A percentile compares a stretch with the other conserved stretches of the same genome.
These are phyloP conservation scores for Colletotrichum sp. DNA, from an alignment of 2,329 filamentous ascomycete species.

Conservation along the genomic window DNA sequence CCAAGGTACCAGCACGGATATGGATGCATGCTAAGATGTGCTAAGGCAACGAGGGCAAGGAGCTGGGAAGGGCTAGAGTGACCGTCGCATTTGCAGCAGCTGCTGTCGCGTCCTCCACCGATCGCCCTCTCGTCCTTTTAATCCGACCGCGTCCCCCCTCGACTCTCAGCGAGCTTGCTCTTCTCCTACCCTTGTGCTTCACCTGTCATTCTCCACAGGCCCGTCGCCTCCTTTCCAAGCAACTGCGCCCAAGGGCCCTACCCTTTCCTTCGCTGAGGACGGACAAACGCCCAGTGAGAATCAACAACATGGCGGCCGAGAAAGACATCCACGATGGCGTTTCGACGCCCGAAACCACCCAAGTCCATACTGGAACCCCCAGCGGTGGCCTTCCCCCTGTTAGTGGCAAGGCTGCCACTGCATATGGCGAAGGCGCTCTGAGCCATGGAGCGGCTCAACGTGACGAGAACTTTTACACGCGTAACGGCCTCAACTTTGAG, in stretches of 20 bases:
- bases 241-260: background rate
- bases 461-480: slow-evolving; percentile 21
- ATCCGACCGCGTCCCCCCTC: background rate
- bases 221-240: background rate
- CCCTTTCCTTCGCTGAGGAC: background rate
- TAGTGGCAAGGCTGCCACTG: background rate
- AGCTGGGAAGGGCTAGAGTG: background rate
- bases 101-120: background rate
- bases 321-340: slow-evolving; percentile 12
- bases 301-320: background rate
- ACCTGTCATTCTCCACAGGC: background rate
- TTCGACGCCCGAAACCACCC: slow-evolving; percentile 16
- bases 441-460: background rate
- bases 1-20: background rate
- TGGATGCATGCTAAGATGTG: background rate
- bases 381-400: background rate
- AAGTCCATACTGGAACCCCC: background rate
- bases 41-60: background rate
- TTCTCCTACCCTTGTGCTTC: background rate
- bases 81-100: background rate
- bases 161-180: background rate
- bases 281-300: background rate
- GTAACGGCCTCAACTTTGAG: slow-evolving; percentile 26
- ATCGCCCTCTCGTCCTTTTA: background rate
- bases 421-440: background rate